phyloP scores from a whole-genome alignment of 345 rosid species.

The Clarkia xantiana region DNA sequence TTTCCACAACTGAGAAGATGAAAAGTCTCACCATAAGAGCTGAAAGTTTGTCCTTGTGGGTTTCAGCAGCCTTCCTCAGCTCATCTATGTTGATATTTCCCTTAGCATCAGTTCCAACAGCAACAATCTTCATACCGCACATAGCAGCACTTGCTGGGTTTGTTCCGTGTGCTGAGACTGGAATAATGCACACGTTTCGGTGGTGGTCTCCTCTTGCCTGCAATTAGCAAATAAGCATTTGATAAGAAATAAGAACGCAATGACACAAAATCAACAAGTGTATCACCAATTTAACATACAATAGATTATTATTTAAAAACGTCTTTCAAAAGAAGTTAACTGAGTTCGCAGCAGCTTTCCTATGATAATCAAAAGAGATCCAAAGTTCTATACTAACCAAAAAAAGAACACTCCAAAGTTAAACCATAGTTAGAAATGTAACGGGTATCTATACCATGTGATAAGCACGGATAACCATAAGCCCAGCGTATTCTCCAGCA shows the following conservation, averaged over 20 bases:
- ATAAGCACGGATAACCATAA: slow-evolving; percentile 97
- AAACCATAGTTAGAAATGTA: too few relatives aligned
- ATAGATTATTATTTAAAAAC: too few relatives aligned
- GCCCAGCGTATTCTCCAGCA: slow-evolving; percentile 98
- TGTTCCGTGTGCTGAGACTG: slow-evolving; percentile 98
- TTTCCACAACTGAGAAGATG: neutral
- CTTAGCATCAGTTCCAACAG: slow-evolving; percentile 93
- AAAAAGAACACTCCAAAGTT: too few relatives aligned
- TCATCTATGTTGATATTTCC: slow-evolving; percentile 94
- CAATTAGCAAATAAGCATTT: slow-evolving; percentile 1
- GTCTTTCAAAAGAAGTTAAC: too few relatives aligned
- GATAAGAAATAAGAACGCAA: neutral
- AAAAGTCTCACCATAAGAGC: slow-evolving; percentile 64
- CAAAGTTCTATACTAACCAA: too few relatives aligned
- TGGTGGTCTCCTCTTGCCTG: slow-evolving; percentile 97
- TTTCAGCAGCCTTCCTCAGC: slow-evolving; percentile 83
- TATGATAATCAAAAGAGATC: too few relatives aligned
- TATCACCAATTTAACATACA: neutral
- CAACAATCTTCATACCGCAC: slow-evolving; percentile 96
- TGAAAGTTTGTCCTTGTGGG: slow-evolving; percentile 71
- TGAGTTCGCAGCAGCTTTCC: too few relatives aligned
- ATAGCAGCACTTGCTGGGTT: slow-evolving; percentile 99
- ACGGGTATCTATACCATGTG: slow-evolving; percentile 43
- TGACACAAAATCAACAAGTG: neutral
- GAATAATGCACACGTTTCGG: slow-evolving; percentile 92